A percentile compares a stretch with the other conserved stretches of the same genome.
phyloP scores from a whole-genome alignment of 1,139 yeast species.

The Starmera stellimalicola region DNA sequence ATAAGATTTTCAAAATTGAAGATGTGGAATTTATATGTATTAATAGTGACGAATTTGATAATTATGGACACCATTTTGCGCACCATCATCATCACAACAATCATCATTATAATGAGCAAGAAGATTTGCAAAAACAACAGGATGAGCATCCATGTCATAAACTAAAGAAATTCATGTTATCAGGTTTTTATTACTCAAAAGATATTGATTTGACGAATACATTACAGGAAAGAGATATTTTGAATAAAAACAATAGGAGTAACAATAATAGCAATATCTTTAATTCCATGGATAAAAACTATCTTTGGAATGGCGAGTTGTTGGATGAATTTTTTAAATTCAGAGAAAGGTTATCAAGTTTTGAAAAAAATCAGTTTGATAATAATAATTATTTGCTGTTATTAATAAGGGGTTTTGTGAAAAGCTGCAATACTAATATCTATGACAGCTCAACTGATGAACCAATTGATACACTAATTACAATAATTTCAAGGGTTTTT shows the following conservation, averaged over 20 bases:
- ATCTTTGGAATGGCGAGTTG: constrained; percentile 60
- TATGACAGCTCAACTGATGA: constrained; percentile 17
- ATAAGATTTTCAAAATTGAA: constrained; percentile 40
- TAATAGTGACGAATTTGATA: constrained; percentile 46
- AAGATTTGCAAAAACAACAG: too few species aligned
- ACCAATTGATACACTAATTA: constrained; percentile 34
- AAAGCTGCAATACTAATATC: constrained; percentile 41
- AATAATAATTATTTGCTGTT: constrained; percentile 47
- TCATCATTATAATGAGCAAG: background rate
- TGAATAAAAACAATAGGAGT: constrained; percentile 31
- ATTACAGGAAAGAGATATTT: constrained; percentile 43
- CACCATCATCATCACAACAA: background rate
- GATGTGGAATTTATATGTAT: constrained; percentile 58
- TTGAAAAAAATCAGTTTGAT: constrained; percentile 45
- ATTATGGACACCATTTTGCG: background rate
- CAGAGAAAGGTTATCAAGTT: constrained; percentile 41
- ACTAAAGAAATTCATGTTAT: constrained; percentile 43
- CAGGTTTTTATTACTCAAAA: constrained; percentile 60
- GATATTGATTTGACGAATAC: constrained; percentile 57
- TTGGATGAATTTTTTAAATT: constrained; percentile 49
- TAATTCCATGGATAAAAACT: constrained; percentile 39
- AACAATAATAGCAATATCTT: too few species aligned
- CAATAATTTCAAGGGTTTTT: constrained; percentile 60
- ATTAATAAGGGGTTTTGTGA: constrained; percentile 58
- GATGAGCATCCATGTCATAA: constrained; percentile 52